A percentile compares a stretch with the other conserved stretches of the same genome.
phyloP scores from a whole-genome alignment of 1,284 basidiomycete genomes.

The Neonothopanus nambi region DNA sequence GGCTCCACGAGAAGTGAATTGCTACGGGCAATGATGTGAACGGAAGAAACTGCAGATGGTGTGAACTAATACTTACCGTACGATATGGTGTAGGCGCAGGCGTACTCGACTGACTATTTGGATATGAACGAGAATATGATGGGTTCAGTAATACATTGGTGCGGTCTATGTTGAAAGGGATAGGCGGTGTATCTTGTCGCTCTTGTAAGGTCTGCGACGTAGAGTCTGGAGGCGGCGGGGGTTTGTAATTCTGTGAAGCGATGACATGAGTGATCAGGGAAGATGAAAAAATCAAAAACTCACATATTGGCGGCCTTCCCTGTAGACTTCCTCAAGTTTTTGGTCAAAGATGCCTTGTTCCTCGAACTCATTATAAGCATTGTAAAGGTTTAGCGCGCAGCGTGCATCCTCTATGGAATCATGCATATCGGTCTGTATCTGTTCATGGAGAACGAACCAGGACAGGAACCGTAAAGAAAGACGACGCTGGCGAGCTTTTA shows the following conservation, averaged over 20 bases:
- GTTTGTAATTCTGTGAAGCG: constrained; percentile 58
- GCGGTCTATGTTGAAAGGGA: background rate
- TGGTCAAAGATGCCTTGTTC: constrained; percentile 80
- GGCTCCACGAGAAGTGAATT: no score
- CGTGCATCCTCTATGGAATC: constrained; percentile 97
- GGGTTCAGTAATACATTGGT: constrained; percentile 1
- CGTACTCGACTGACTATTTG: background rate
- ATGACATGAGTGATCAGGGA: background rate
- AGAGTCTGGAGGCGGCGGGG: constrained; percentile 36
- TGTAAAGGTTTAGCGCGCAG: constrained; percentile 86
- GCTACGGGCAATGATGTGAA: no score
- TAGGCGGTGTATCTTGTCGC: constrained; percentile 9
- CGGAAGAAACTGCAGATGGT: no score
- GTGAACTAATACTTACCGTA: no score
- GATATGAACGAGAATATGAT: background rate
- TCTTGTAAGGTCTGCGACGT: background rate
- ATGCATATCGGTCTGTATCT: constrained; percentile 92
- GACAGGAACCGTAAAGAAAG: constrained; percentile 93
- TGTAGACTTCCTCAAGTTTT: constrained; percentile 83
- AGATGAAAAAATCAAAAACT: constrained; percentile 26
- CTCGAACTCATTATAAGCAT: constrained; percentile 81
- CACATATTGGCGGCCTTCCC: constrained; percentile 71
- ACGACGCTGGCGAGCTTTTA: constrained; percentile 80
- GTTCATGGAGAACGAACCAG: constrained; percentile 89
- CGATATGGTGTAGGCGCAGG: no score